Evolutionary conservation across 2,329 filamentous ascomycete genomes (phyloP), one percentile per base, ranked within the genome.

Genomic region (Ilyonectria destructans): DNA sequence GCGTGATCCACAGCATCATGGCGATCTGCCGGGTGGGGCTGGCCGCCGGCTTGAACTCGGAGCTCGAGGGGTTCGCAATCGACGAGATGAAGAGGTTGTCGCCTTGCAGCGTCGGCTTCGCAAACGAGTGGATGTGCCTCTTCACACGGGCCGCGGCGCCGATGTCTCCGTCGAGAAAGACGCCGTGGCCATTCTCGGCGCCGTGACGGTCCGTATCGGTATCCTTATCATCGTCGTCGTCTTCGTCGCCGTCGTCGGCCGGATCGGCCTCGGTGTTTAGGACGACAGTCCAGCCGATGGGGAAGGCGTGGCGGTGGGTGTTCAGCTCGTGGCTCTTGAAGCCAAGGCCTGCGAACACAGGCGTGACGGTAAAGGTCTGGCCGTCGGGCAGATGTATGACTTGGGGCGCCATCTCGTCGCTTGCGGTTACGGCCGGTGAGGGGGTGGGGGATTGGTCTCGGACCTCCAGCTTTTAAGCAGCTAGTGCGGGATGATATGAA

Each of bases 1-100:
- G 85, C 1, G 94, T 95, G 37, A 95, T 90, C 93, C 94, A 98
- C 7, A 98, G 87, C 92, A 98, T 97, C 93, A 98, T 95, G 72
- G 96, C 96, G 68, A 97, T 93, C 82, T 97, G 93, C 51, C 95
- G 87, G 1, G 94, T 96, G 0, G 94, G 94, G 69, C 94, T 97
- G 15, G 87, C 90, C 1, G 92, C 89, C 1, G 94, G 90, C 78
- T 93, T 94, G 83, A 92, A 97, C 56, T 97, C 94, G 78, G 83
- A 89, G 79, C 86, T 93, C 57, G 92, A 92, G 0, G 96, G 94
- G 72, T 93, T 94, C 57, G 94, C 96, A 70, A 97, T 95, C 69
- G 93, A 96, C 4, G 95, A 97, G 75, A 98, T 96, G 84, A 95
- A 98, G 65, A 98, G 86, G 74, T 90, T 91, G 80, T 98, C 96